Evolutionary conservation across 208 protist genomes (phyloP), one percentile per base, ranked within the genome.

Genomic region (Giardia duodenalis): DNA sequence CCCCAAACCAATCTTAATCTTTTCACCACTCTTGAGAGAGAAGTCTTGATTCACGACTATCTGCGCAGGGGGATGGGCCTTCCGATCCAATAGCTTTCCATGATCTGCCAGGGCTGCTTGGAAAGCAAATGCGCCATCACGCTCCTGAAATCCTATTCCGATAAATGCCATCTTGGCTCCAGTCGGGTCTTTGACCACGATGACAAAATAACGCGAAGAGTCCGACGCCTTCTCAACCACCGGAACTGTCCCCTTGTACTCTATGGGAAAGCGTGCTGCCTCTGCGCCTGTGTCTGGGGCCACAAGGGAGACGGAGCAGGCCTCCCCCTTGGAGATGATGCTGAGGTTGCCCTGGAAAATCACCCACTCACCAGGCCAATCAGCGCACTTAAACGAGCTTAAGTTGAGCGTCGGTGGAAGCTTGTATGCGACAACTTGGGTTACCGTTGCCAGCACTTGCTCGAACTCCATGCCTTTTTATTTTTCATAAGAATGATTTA

Each of bases 101-200:
- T 47, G 45, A 48, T 91, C 88, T 48, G 10, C 88, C 43, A 91
- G 45, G 39, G 2, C 43, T 2, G 45, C 88, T 48, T 91, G n/a
- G 88, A 91, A 91, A 48, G n/a, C 43, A 48, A 91, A 91, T 46
- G 88, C 88, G 44, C 2, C 44, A 42, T 91, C 88, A 1, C 88
- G 2, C 42, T 91, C 88, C 10, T 2, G 43, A 48, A 91, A 91
- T 43, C 88, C 88, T 43, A 91, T 91, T 30, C 88, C 88, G 10
- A 91, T 45, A 48, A 67, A 91, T 1, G 88, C 88, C 45, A 47
- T 4, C 2, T 45, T 22, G 0, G 88, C 47, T 30, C 88, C 88
- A 67, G 88, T 91, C 10, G 88, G 88, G n/a, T 91, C 88, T n/a
- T 4, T 91, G 4, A 91, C 88, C 10, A 91, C 46, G n/a, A 91